These are phyloP conservation scores for Citrullus mucosospermus DNA, from an alignment of 306 rosid species.

Conservation along the genomic window DNA sequence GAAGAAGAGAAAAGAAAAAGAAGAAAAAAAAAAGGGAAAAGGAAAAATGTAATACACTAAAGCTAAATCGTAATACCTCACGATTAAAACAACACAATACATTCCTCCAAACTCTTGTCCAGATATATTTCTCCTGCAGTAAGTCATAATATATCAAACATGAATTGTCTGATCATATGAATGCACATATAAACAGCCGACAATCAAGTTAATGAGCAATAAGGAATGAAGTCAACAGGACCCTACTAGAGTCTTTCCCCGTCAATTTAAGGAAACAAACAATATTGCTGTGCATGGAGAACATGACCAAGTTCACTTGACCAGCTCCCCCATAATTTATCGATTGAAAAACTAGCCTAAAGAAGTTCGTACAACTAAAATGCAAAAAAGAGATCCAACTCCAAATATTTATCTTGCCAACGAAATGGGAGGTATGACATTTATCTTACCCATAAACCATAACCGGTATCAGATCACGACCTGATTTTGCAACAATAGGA, in stretches of 20 bases:
- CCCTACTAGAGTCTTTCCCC: not conserved
- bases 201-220: not conserved
- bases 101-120: conserved; percentile 99
- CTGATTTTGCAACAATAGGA: conserved; percentile 90
- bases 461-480: conserved; percentile 97
- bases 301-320: not conserved
- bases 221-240: not conserved
- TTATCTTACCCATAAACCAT: conserved; percentile 91
- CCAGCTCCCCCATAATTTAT: not conserved
- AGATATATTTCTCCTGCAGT: conserved; percentile 93
- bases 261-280: not conserved
- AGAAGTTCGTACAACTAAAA: not conserved
- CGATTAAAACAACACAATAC: conserved; percentile 89
- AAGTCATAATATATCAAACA: not conserved
- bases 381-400: not conserved
- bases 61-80: conserved; percentile 48
- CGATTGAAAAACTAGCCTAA: not conserved
- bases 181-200: not conserved
- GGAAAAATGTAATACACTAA: not conserved
- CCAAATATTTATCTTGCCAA: not conserved
- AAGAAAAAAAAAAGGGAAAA: not conserved
- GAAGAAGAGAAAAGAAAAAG: no score
- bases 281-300: not conserved
- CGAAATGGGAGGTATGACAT: not conserved
- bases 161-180: not conserved